Evolutionary conservation across 1,284 basidiomycete genomes (phyloP), one percentile per base, ranked within the genome.

Genomic region (Microbotryum violaceum): DNA sequence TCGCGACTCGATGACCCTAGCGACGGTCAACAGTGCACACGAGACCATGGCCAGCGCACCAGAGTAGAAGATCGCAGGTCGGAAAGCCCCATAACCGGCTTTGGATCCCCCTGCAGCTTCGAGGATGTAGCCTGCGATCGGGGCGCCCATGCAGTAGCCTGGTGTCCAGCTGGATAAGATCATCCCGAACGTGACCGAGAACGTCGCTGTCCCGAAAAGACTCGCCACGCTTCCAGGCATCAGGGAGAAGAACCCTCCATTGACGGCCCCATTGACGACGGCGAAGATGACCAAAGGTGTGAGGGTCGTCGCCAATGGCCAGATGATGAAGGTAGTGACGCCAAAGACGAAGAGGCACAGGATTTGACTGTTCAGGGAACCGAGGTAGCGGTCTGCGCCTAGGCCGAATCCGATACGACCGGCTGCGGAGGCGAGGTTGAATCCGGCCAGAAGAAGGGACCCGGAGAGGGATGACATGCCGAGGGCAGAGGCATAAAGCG

Each of bases 41-140:
- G 37, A 37, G 12, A 42, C 4, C 37, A 18, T 42, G 12, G 37
- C 37, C 66, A 68, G 70, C 62, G 49, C 73, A 70, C 61, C 66
- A 0, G 56, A 47, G 33, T 62, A 68, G 21, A 66, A 56, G 42
- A 68, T 65, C 20, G 66, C 66, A 0, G 59, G 59, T 21, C 58
- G 42, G 56, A 64, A 66, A 0, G 64, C 62, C 21, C 21, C 47
- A 21, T 57, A 57, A 1, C 64, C 66, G 1, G 18, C 42, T 16
- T 54, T 33, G 4, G 62, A 29, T 1, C 61, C 66, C 16, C 62
- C 64, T 27, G 47, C 42, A 18, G 66, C 66, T 49, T 65, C 47
- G 7, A 54, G 58, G n/a, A 60, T 37, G 29, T 46, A 37, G 18
- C 53, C 59, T 1, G 56, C 66, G 10, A 65, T 56, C 2, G 64